Percentiles rank a stretch among this genome's conserved stretches.
These are phyloP conservation scores for Gonapodya prolifera DNA, from an alignment of 192 early-diverging fungal genomes.

Conservation along the genomic window DNA sequence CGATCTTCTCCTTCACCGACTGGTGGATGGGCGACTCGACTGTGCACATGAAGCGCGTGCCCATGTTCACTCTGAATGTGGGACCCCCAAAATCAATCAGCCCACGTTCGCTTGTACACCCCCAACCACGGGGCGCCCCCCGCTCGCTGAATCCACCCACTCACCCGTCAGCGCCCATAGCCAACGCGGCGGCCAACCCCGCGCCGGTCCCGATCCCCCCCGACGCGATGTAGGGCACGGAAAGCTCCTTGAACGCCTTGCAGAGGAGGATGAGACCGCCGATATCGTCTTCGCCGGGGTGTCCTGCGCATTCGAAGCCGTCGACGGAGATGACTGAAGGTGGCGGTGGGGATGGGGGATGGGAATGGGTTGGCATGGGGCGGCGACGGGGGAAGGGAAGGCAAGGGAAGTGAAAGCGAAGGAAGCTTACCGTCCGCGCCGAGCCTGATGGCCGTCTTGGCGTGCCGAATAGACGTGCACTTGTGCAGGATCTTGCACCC, in stretches of 20 bases:
- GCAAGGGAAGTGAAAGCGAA: too few species aligned
- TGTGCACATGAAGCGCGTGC: constrained; percentile 78
- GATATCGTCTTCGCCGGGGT: constrained; percentile 74
- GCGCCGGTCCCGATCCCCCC: constrained; percentile 66
- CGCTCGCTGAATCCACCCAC: not conserved
- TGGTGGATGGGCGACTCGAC: constrained; percentile 58
- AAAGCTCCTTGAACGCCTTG: constrained; percentile 49
- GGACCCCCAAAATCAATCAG: not conserved
- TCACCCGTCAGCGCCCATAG: constrained; percentile 30
- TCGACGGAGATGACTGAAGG: constrained; percentile 59
- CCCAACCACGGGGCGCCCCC: too few species aligned
- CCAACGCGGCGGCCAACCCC: constrained; percentile 54
- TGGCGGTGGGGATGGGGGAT: not conserved
- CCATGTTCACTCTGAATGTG: constrained; percentile 55
- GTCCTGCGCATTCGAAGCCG: constrained; percentile 75
- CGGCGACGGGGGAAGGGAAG: too few species aligned
- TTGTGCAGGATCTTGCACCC: constrained; percentile 64
- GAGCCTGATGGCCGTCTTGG: constrained; percentile 39
- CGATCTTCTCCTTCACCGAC: constrained; percentile 62
- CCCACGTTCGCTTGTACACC: too few species aligned
- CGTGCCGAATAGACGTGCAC: constrained; percentile 65
- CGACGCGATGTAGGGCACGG: constrained; percentile 62
- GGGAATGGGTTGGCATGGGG: not conserved
- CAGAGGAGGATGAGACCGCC: constrained; percentile 57
- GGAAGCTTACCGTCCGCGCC: not conserved